phyloP scores from a whole-genome alignment of 1,284 basidiomycete genomes.

The Leccinum griseonigrum region DNA sequence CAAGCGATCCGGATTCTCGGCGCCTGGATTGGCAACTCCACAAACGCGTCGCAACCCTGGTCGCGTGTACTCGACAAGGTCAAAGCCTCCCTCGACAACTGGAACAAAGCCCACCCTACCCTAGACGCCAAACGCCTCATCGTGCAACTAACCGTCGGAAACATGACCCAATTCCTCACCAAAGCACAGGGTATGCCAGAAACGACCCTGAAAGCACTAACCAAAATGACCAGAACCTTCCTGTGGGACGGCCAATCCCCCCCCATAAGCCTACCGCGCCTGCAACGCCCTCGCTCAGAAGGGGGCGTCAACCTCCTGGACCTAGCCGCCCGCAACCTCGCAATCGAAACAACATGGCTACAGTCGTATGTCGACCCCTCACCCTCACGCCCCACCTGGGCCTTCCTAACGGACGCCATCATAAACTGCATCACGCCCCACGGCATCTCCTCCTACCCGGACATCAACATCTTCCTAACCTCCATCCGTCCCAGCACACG shows the following conservation, averaged over 20 bases:
- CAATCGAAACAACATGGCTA: background rate
- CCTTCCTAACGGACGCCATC: background rate
- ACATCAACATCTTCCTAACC: background rate
- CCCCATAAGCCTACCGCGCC: background rate
- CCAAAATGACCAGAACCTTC: background rate
- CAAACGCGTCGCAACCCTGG: background rate
- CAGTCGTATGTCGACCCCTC: background rate
- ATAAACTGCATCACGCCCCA: background rate
- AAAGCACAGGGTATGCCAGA: conserved; percentile 28
- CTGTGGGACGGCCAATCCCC: background rate
- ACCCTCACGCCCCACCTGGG: background rate
- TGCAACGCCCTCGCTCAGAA: background rate
- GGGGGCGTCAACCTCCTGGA: background rate
- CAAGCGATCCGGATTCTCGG: background rate
- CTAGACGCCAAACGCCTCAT: conserved; percentile 11
- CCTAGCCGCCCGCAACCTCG: background rate
- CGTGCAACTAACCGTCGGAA: background rate
- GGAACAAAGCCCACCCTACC: conserved; percentile 8
- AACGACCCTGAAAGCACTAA: fast-evolving
- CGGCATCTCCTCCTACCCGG: background rate
- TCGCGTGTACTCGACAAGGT: conserved; percentile 2
- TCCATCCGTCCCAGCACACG: background rate
- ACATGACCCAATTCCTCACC: conserved; percentile 18
- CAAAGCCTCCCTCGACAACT: background rate
- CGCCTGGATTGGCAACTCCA: conserved; percentile 16